Conservation (phyloP, 1,139 yeast genomes). For the Lizanozyma gosingica region DNA sequence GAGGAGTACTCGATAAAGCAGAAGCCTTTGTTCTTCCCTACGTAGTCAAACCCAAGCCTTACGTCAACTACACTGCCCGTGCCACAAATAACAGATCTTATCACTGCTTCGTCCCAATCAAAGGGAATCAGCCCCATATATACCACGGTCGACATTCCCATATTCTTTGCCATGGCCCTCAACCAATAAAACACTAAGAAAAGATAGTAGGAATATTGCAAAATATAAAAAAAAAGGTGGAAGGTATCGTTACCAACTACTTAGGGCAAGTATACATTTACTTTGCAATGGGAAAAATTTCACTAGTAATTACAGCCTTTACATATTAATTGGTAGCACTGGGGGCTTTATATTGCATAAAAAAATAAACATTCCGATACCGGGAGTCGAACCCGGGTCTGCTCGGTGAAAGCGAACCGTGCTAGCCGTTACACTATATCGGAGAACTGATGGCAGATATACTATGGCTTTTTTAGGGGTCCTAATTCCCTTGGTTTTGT, state of each 20-base stretch:
- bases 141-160: constrained; percentile 25
- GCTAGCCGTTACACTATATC: constrained; percentile 78
- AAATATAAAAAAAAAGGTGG: neutral
- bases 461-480: no score
- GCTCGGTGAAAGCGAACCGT: constrained; percentile 81
- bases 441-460: no score
- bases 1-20: constrained; percentile 51
- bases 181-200: neutral
- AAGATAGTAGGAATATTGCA: neutral
- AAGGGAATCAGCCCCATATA: constrained; percentile 58
- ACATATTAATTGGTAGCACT: no score
- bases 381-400: constrained; percentile 81
- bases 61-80: constrained; percentile 57
- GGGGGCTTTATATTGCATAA: no score
- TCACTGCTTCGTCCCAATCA: constrained; percentile 52
- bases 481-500: no score
- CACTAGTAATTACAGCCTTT: no score
- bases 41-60: constrained; percentile 51
- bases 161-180: constrained; percentile 1
- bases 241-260: neutral
- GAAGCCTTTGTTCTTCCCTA: constrained; percentile 57
- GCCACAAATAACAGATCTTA: constrained; percentile 54
- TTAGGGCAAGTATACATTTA: neutral
- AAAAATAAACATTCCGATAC: constrained; percentile 43
- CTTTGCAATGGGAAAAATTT: neutral